These are phyloP conservation scores for Cordia subcordata DNA, from an alignment of 257 asterid species.

Conservation along the genomic window DNA sequence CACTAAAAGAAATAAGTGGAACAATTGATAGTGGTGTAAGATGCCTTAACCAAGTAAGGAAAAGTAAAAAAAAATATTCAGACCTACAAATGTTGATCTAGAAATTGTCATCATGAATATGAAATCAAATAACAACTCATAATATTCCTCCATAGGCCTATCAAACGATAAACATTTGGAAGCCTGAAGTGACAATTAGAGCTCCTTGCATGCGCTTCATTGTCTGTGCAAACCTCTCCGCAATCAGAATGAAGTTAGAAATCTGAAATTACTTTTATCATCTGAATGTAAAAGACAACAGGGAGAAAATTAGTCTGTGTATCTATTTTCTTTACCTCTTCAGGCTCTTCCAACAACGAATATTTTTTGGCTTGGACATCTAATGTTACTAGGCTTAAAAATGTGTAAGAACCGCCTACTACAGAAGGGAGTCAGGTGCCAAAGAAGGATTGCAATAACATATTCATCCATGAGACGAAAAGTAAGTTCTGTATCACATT, in stretches of 20 bases:
- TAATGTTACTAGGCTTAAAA: constrained; percentile 52
- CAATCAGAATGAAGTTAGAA: not conserved
- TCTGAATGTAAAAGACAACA: not conserved
- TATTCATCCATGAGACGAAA: constrained; percentile 61
- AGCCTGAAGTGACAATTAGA: constrained; percentile 51
- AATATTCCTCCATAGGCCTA: constrained; percentile 70
- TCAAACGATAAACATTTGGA: constrained; percentile 56
- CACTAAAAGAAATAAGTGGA: constrained; percentile 64
- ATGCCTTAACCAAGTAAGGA: constrained; percentile 30
- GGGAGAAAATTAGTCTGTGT: not conserved
- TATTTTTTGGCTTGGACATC: constrained; percentile 41
- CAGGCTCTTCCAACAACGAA: constrained; percentile 26
- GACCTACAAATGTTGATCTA: not conserved
- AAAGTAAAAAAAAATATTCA: not conserved
- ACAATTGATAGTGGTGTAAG: constrained; percentile 65
- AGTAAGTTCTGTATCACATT: constrained; percentile 58
- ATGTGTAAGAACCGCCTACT: constrained; percentile 62
- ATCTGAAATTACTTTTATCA: not conserved
- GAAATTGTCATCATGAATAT: not conserved
- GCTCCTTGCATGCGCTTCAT: constrained; percentile 83
- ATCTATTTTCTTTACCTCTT: constrained; percentile 32
- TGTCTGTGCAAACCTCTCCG: constrained; percentile 59
- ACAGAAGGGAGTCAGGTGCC: constrained; percentile 70
- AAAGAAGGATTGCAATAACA: constrained; percentile 63
- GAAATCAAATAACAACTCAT: constrained; percentile 39